A percentile compares a stretch with the other conserved stretches of the same genome.
Evolutionary conservation across 2,329 filamentous ascomycete genomes (phyloP).

Genomic region (Neonectria magnoliae): DNA sequence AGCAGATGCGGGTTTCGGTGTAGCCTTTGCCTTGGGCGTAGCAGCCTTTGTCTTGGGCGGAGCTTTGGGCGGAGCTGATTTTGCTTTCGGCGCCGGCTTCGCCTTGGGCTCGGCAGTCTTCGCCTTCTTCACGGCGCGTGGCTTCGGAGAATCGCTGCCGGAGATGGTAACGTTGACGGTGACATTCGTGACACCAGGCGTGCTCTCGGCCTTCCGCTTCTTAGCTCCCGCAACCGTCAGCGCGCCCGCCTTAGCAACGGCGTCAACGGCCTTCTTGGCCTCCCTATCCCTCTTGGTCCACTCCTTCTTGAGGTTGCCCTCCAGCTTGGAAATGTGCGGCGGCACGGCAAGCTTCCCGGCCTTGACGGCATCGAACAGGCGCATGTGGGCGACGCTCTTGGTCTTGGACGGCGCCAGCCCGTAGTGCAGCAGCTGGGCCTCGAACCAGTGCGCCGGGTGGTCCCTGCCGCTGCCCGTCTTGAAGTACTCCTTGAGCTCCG

Average conservation of each 20-base stretch:
- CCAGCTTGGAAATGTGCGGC: constrained; percentile 56
- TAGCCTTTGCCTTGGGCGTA: constrained; percentile 2
- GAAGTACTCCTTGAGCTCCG: constrained; percentile 58
- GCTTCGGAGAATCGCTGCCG: background rate
- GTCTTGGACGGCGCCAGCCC: constrained; percentile 65
- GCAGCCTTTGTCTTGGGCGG: background rate
- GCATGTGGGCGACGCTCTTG: constrained; percentile 67
- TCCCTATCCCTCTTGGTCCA: constrained; percentile 62
- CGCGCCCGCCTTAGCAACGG: background rate
- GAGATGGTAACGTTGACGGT: background rate
- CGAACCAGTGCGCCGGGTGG: constrained; percentile 68
- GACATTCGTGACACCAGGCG: background rate
- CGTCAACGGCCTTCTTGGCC: constrained; percentile 51
- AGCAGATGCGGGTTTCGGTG: background rate
- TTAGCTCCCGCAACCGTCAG: constrained; percentile 38
- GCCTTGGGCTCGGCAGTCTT: constrained; percentile 14
- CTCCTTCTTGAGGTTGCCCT: constrained; percentile 66
- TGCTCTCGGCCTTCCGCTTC: constrained; percentile 45
- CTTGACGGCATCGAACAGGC: constrained; percentile 66
- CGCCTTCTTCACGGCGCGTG: constrained; percentile 27
- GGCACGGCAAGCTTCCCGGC: constrained; percentile 60
- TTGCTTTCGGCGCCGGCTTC: background rate
- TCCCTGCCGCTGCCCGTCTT: constrained; percentile 56
- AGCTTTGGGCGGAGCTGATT: constrained; percentile 13
- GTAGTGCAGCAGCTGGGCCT: constrained; percentile 71